Evolutionary conservation across 2,329 filamentous ascomycete genomes (phyloP), one percentile per base, ranked within the genome.

Genomic region (Colletotrichum sp.): DNA sequence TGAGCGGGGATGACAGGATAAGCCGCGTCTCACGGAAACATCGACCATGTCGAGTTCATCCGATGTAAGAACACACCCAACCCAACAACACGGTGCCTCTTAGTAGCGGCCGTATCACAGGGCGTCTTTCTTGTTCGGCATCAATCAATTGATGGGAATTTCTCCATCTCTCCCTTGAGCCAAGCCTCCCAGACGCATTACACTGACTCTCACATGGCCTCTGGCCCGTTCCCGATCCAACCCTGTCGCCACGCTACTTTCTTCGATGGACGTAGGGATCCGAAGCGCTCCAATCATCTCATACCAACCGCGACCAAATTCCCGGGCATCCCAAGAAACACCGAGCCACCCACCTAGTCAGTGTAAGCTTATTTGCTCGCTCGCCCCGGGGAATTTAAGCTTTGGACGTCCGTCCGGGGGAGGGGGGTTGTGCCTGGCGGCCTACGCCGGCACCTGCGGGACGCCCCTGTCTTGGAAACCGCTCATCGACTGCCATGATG

Each of bases 341-440:
- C 55, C 55, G 71, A 63, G 16, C 16, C 28, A 21, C 26, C 55
- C 28, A 21, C 30, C 69, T 24, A 36, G 39, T 44, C 8, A 10
- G 39, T 9, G 60, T n/a, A 24, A 68, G 70, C 63, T 68, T 69
- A 60, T 34, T 26, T 18, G 12, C 39, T 49, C 39, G n/a, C 32
- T 2, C n/a, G n/a, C 34, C 55, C 71, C 64, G 64, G 71, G 69
- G 65, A 73, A 73, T 69, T 63, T 62, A 69, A 69, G 71, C 55
- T 73, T 69, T 68, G 32, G 26, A 68, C 10, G 63, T 72, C 64
- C 70, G 63, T 69, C 64, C 34, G 55, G 39, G 39, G 39, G 18
- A 44, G 39, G 18, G 8, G 39, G n/a, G 18, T 44, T 10, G 39
- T n/a, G 39, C 39, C 39, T 44, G 39, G 18, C 39, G 18, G 18